A percentile compares a stretch with the other conserved stretches of the same genome.
Conservation (phyloP, 2,329 filamentous ascomycete species). For the Amylocarpus encephaloides region DNA sequence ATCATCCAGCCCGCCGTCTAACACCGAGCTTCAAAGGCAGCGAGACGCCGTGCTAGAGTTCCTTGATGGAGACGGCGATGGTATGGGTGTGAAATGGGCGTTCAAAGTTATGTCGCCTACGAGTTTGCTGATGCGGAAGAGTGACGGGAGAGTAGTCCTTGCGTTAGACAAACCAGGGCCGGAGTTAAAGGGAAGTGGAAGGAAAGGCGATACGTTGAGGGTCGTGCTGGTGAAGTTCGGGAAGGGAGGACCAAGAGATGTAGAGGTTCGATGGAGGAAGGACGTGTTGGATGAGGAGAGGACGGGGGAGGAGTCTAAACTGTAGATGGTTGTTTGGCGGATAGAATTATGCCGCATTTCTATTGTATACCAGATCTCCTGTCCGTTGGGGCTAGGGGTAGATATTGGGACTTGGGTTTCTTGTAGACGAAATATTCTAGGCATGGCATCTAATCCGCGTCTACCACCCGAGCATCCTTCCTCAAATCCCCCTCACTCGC, state of each 20-base stretch:
- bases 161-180: constrained; percentile 51
- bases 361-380: too few species aligned
- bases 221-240: constrained; percentile 51
- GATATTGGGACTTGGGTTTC: too few species aligned
- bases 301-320: constrained; percentile 16
- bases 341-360: too few species aligned
- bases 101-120: constrained; percentile 57
- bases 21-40: constrained; percentile 39
- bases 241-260: constrained; percentile 44
- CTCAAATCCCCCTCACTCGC: too few species aligned
- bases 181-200: constrained; percentile 43
- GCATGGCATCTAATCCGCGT: too few species aligned
- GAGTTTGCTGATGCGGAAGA: constrained; percentile 38
- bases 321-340: constrained; percentile 5
- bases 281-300: constrained; percentile 45
- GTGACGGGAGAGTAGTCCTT: constrained; percentile 49
- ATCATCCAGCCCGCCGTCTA: constrained; percentile 18
- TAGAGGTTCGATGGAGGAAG: constrained; percentile 46
- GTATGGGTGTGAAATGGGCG: constrained; percentile 40
- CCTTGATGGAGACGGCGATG: constrained; percentile 38
- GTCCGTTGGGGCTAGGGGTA: too few species aligned
- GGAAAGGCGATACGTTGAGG: constrained; percentile 52
- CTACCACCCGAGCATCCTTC: too few species aligned
- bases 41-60: constrained; percentile 49
- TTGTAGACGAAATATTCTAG: too few species aligned